These are phyloP conservation scores for Euptelea pleiosperma DNA, from an alignment of 164 flowering plant species.

Conservation along the genomic window DNA sequence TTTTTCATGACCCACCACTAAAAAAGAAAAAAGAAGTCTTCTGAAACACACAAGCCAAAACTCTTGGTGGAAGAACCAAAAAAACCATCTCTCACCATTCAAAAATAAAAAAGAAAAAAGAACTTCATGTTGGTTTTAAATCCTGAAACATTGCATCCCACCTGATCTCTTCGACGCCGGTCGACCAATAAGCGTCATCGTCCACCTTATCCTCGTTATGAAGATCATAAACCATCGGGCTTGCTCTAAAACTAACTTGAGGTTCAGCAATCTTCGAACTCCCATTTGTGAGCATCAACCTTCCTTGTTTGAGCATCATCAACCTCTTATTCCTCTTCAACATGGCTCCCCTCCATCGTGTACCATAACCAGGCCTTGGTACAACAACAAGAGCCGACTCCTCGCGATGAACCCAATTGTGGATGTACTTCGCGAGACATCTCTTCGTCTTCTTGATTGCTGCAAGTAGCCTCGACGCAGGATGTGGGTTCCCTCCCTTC, in stretches of 20 bases:
- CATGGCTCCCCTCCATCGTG: constrained; percentile 56
- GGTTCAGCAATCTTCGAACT: constrained; percentile 30
- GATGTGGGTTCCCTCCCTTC: constrained; percentile 24
- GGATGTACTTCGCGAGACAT: constrained; percentile 37
- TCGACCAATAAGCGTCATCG: constrained; percentile 27
- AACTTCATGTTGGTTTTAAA: constrained; percentile 64
- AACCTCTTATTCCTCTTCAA: constrained; percentile 54
- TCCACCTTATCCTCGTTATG: constrained; percentile 17
- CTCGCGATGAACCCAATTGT: constrained; percentile 38
- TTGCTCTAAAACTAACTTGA: constrained; percentile 8
- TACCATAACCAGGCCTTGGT: constrained; percentile 33
- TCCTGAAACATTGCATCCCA: constrained; percentile 80
- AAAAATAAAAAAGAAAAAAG: neutral
- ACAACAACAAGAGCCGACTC: constrained; percentile 52
- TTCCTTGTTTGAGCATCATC: constrained; percentile 31
- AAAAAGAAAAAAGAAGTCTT: constrained; percentile 7
- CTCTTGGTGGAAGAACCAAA: constrained; percentile 6
- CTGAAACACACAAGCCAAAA: neutral
- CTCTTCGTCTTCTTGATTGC: constrained; percentile 54
- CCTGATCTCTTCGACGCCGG: constrained; percentile 21
- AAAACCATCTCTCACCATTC: constrained; percentile 17
- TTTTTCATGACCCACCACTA: constrained; percentile 30
- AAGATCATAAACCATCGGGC: constrained; percentile 23
- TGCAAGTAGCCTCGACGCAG: constrained; percentile 43
- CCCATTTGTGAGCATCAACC: constrained; percentile 49